phyloP scores from a whole-genome alignment of 2,329 filamentous ascomycete genomes.

The Alternaria consortialis region DNA sequence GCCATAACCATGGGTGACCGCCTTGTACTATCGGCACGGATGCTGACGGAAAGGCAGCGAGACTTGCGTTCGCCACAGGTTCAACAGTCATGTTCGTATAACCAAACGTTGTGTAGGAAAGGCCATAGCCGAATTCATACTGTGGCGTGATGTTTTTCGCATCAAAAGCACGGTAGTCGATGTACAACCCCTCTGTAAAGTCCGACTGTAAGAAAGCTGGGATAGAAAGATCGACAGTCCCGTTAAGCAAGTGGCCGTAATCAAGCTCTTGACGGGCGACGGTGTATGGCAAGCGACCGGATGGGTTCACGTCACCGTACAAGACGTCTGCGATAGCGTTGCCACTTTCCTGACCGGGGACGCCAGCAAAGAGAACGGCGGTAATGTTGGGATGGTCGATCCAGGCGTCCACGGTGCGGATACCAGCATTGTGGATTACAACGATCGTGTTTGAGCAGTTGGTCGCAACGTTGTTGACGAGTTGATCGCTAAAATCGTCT shows the following conservation, averaged over 20 bases:
- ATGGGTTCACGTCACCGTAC: constrained; percentile 79
- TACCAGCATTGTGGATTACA: constrained; percentile 55
- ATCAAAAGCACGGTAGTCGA: constrained; percentile 82
- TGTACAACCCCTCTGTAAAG: constrained; percentile 79
- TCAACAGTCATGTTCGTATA: constrained; percentile 70
- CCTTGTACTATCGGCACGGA: constrained; percentile 38
- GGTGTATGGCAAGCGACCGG: constrained; percentile 79
- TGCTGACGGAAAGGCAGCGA: constrained; percentile 20
- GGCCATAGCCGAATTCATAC: constrained; percentile 81
- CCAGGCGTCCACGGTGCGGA: constrained; percentile 78
- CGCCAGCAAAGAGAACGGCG: constrained; percentile 80
- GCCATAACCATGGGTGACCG: constrained; percentile 64
- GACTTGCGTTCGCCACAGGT: constrained; percentile 56
- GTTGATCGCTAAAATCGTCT: constrained; percentile 33
- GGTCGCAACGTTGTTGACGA: constrained; percentile 57
- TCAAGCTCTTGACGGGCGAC: constrained; percentile 73
- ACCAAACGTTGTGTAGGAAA: constrained; percentile 77
- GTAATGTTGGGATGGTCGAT: constrained; percentile 79
- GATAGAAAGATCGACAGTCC: constrained; percentile 52
- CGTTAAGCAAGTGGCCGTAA: constrained; percentile 71
- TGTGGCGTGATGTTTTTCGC: constrained; percentile 68
- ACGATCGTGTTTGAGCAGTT: constrained; percentile 62
- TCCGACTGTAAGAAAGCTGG: constrained; percentile 74
- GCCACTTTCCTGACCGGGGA: constrained; percentile 83
- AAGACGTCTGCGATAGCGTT: constrained; percentile 79